phyloP scores from a whole-genome alignment of 495 filamentous ascomycete genomes.

The Trypethelium eluteriae region DNA sequence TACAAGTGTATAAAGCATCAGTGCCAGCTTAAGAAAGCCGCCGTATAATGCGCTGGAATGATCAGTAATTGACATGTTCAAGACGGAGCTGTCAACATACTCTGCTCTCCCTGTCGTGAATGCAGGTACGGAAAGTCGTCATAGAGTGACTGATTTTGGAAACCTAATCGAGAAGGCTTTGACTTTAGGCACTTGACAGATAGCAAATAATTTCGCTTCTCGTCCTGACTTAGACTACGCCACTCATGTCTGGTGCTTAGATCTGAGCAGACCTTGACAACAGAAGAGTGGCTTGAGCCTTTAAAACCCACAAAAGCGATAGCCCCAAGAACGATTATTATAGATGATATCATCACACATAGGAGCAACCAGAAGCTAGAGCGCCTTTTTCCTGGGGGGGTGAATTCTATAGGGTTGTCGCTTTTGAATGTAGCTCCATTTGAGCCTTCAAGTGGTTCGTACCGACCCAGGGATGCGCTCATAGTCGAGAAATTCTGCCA shows the following conservation, averaged over 20 bases:
- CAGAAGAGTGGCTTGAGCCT: too few species aligned
- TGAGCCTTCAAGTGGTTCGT: too few species aligned
- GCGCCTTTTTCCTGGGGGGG: too few species aligned
- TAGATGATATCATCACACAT: too few species aligned
- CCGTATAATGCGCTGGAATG: background rate
- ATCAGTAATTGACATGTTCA: background rate
- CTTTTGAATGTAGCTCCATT: too few species aligned
- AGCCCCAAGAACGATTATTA: too few species aligned
- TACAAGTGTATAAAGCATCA: conserved; percentile 42
- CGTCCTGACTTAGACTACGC: conserved; percentile 13
- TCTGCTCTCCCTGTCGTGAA: background rate
- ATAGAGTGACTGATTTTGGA: conserved; percentile 14
- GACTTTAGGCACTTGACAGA: conserved; percentile 20
- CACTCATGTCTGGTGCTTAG: conserved; percentile 16
- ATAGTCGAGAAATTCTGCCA: too few species aligned
- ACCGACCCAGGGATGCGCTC: too few species aligned
- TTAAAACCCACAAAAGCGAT: too few species aligned
- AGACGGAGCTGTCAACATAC: background rate
- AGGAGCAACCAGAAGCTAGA: too few species aligned
- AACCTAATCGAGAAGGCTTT: conserved; percentile 14
- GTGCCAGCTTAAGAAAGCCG: conserved; percentile 40
- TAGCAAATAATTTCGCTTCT: conserved; percentile 16
- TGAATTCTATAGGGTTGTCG: too few species aligned
- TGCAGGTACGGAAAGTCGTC: conserved; percentile 5
- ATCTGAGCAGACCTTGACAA: too few species aligned